Percentiles rank a stretch among this genome's conserved stretches.
Conservation (phyloP, 331 rosid genomes). For the Erythrophleum ivorense region DNA sequence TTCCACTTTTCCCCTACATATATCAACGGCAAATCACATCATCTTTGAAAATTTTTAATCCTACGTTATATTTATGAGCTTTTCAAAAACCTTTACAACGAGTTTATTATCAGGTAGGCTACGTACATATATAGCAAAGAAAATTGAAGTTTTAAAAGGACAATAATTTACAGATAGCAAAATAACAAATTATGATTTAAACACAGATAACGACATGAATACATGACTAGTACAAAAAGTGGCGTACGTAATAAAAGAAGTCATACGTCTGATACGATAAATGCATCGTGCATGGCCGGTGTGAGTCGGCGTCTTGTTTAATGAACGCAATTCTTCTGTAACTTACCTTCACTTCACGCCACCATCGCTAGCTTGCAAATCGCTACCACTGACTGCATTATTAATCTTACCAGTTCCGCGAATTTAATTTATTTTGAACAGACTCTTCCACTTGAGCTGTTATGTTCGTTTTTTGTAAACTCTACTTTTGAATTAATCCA, state of each 20-base stretch:
- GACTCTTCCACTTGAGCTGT: background rate
- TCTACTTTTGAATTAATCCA: no score
- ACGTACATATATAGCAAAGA: background rate
- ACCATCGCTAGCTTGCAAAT: background rate
- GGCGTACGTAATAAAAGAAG: background rate
- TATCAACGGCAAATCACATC: background rate
- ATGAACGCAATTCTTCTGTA: background rate
- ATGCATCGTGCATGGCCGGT: background rate
- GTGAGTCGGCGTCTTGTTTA: no score
- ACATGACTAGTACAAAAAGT: background rate
- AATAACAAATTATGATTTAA: background rate
- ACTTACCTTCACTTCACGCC: background rate
- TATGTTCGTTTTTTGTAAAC: background rate
- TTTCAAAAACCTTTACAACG: background rate
- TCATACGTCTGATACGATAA: no score
- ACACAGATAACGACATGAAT: background rate
- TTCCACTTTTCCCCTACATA: background rate
- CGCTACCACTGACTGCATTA: background rate
- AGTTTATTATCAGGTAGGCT: background rate
- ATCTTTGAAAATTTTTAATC: background rate
- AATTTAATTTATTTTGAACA: background rate
- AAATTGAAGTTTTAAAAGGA: background rate
- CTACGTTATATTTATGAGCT: background rate
- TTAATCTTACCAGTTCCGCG: background rate
- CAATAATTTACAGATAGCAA: background rate